Percentiles rank a stretch among this genome's conserved stretches.
Evolutionary conservation across 2,329 filamentous ascomycete species (phyloP).

Genomic region (Ophiostoma angusticollis): DNA sequence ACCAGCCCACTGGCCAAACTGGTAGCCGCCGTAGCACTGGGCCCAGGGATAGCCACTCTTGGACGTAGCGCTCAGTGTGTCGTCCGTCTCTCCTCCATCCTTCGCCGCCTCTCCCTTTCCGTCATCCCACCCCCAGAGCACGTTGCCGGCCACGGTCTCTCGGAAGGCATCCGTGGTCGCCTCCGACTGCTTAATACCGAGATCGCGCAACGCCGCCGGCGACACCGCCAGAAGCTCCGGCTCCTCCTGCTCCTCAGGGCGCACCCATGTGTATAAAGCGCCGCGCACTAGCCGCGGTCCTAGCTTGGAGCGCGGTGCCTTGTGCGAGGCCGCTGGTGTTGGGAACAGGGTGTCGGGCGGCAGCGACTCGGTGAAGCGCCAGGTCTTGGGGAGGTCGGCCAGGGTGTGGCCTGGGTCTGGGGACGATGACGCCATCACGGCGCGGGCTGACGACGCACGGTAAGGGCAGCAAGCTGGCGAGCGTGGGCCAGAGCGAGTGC

Average conservation of each 20-base stretch:
- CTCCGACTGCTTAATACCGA: conserved; percentile 62
- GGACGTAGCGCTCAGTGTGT: background rate
- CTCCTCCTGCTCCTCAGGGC: conserved; percentile 58
- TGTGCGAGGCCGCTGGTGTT: conserved; percentile 69
- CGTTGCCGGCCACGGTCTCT: conserved; percentile 68
- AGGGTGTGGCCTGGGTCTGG: conserved; percentile 26
- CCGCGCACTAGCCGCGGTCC: conserved; percentile 71
- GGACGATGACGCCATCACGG: background rate
- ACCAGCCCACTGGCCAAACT: conserved; percentile 81
- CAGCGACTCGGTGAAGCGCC: conserved; percentile 52
- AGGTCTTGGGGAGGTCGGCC: conserved; percentile 48
- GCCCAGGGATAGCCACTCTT: conserved; percentile 87
- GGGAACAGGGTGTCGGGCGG: conserved; percentile 68
- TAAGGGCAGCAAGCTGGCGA: background rate
- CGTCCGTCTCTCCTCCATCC: conserved; percentile 15
- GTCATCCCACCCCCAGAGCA: conserved; percentile 65
- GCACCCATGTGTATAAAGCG: conserved; percentile 82
- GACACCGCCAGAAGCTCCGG: conserved; percentile 76
- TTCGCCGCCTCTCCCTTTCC: conserved; percentile 22
- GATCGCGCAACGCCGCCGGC: conserved; percentile 60
- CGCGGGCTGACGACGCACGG: background rate
- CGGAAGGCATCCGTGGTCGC: conserved; percentile 61
- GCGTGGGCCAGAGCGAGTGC: background rate
- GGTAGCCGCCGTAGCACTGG: conserved; percentile 85
- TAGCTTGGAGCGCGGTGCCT: conserved; percentile 63